Conservation (phyloP, 371 early-diverging fungal species). For the Mortierella sp. region DNA sequence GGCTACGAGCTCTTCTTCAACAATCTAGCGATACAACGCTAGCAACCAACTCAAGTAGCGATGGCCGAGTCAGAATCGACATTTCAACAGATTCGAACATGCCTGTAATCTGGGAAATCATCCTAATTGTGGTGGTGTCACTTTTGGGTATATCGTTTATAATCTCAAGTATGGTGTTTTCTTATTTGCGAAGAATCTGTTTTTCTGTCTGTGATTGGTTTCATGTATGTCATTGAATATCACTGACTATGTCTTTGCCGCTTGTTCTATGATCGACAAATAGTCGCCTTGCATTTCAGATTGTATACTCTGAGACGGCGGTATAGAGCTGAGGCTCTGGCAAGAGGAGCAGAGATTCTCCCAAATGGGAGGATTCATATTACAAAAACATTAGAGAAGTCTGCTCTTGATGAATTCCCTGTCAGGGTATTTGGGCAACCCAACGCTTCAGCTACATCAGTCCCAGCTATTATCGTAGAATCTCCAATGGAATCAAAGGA, state of each 20-base stretch:
- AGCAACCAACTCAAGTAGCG: background rate
- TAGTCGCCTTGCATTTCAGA: slow-evolving; percentile 41
- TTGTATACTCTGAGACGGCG: slow-evolving; percentile 37
- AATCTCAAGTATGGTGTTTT: slow-evolving; percentile 41
- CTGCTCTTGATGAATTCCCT: slow-evolving; percentile 28
- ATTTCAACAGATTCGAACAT: slow-evolving; percentile 18
- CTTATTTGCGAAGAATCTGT: background rate
- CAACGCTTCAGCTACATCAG: background rate
- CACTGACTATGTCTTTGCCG: background rate
- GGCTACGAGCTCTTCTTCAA: slow-evolving; percentile 15
- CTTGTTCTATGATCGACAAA: background rate
- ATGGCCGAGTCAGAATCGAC: slow-evolving; percentile 18
- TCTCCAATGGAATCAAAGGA: background rate
- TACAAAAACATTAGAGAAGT: slow-evolving; percentile 32
- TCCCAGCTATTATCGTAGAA: background rate
- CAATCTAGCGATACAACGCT: background rate
- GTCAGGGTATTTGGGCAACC: slow-evolving; percentile 29
- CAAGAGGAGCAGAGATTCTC: slow-evolving; percentile 34
- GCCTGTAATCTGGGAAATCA: slow-evolving; percentile 49
- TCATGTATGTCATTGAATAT: background rate
- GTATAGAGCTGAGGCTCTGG: slow-evolving; percentile 37
- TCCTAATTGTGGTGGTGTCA: slow-evolving; percentile 41
- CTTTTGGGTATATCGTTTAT: slow-evolving; percentile 45
- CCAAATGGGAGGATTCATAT: slow-evolving; percentile 41
- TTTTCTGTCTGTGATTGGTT: background rate